Conservation (phyloP, 495 filamentous ascomycete genomes). For the Penicillium alfredii region DNA sequence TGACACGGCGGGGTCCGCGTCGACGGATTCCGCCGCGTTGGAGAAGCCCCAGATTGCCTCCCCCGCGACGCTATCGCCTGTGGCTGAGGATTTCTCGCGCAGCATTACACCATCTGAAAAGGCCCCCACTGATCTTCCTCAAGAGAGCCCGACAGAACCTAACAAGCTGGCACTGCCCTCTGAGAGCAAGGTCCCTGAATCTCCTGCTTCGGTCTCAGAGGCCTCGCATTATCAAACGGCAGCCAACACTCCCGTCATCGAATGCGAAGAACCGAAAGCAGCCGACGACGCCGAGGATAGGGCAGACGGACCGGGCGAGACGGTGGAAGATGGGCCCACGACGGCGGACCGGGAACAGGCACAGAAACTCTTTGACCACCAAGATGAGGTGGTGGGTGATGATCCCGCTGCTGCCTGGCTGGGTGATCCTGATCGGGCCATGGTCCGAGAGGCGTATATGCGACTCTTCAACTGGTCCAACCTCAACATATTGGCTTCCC, state of each 20-base stretch:
- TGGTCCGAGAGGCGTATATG: constrained; percentile 80
- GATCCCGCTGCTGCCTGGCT: constrained; percentile 83
- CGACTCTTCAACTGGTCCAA: constrained; percentile 81
- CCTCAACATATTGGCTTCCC: constrained; percentile 69
- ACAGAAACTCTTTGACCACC: constrained; percentile 76
- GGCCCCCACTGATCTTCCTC: constrained; percentile 15
- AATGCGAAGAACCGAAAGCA: constrained; percentile 26
- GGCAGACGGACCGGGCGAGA: constrained; percentile 19
- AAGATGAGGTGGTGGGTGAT: constrained; percentile 70
- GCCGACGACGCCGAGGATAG: constrained; percentile 15
- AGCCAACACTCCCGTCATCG: constrained; percentile 34
- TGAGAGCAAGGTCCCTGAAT: constrained; percentile 18
- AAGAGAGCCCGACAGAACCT: constrained; percentile 18
- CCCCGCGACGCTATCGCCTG: constrained; percentile 23
- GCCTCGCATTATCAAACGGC: constrained; percentile 45
- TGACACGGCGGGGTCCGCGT: constrained; percentile 15
- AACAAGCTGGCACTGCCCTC: constrained; percentile 16
- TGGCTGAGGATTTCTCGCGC: constrained; percentile 28
- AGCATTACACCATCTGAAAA: constrained; percentile 12
- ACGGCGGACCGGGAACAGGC: constrained; percentile 63
- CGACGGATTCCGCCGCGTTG: constrained; percentile 18
- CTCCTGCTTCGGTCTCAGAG: constrained; percentile 36
- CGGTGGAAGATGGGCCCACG: constrained; percentile 37
- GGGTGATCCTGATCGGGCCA: constrained; percentile 62
- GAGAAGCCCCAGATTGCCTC: constrained; percentile 17